Evolutionary conservation across 2,329 filamentous ascomycete genomes (phyloP), one percentile per base, ranked within the genome.

Genomic region (Paracoccidioides lutzii): DNA sequence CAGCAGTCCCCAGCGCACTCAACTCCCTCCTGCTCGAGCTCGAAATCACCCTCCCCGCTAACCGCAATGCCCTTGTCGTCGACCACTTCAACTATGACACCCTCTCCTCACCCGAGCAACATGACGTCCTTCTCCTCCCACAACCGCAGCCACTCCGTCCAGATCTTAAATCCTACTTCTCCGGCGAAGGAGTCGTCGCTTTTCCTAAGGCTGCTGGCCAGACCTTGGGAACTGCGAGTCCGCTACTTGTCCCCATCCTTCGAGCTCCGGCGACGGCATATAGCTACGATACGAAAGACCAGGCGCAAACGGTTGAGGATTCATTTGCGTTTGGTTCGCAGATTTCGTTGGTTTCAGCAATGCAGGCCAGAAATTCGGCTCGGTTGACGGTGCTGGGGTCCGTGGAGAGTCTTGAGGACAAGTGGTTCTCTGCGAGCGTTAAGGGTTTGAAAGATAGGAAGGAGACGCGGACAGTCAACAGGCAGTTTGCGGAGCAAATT

Each of bases 81-180:
- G 93, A 97, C 73, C 93, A 98, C 77, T 96, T 97, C 82, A 87
- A 88, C 75, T 93, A 93, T 74, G 91, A 97, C 67, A 78, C 80
- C 56, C 63, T 80, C 37, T 88, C 85, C 43, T 85, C 91, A 4
- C 67, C 83, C 52, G 90, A 96, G 61, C 81, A 83, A 67, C 93
- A 98, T 73, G 89, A 97, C 72, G 87, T 95, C 35, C 77, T 98
- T 46, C 78, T 96, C 35, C 75, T 96, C 53, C 81, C 87, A 45
- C 78, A 81, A 40, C 87, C 90, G 3, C 74, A 76, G 57, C 73
- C 80, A 52, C 70, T 85, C 59, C 84, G 86, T 63, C 66, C 81
- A 30, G 88, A 83, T 62, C 76, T 89, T 56, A 86, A 85, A 76
- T 80, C 86, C 66, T 90, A 85, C 77, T 96, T 97, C 69, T 76